Evolutionary conservation across 495 filamentous ascomycete genomes (phyloP), one percentile per base, ranked within the genome.

Genomic region (Xylaria grammica): DNA sequence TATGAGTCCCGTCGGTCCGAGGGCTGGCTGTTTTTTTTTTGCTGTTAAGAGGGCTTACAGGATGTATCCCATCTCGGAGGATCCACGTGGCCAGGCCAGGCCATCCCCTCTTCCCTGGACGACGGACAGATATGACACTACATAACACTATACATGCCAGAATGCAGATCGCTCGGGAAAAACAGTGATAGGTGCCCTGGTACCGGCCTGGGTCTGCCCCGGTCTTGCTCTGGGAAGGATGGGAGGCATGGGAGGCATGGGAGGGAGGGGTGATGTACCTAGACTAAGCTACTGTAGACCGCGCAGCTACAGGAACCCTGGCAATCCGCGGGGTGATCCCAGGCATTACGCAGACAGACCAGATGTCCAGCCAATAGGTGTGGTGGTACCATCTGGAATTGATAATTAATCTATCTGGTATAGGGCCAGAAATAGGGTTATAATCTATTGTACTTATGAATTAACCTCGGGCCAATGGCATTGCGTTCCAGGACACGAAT

Each of bases 31-130:
- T n/a, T n/a, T n/a, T n/a, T n/a, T n/a, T n/a, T n/a, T n/a, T n/a
- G n/a, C n/a, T n/a, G n/a, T 32, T 20, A 26, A n/a, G 2, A 27
- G 11, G 3, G 42, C 11, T 48, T 42, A 42, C 56, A 59, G 27
- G 44, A 46, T 4, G 27, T 38, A 36, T 46, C 38, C 60, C 50
- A n/a, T 22, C 27, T 29, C 27, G 13, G 51, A n/a, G 38, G 51
- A 56, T 55, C 61, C 61, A 63, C 61, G 61, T 63, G 61, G 51
- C 44, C 27, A 56, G n/a, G 40, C 40, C 15, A 42, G 40, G 40
- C 3, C 40, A 42, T 42, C 8, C 5, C 40, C 15, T 10, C 17
- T 9, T 3, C 40, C 40, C 13, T 42, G 17, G 7, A 15, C 13
- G 40, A 42, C 40, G 40, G 40, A 15, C 40, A 42, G 8, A 42